Base-by-base conservation (phyloP, 164 flowering plant species). In the Paratinospora sagittata region DNA sequence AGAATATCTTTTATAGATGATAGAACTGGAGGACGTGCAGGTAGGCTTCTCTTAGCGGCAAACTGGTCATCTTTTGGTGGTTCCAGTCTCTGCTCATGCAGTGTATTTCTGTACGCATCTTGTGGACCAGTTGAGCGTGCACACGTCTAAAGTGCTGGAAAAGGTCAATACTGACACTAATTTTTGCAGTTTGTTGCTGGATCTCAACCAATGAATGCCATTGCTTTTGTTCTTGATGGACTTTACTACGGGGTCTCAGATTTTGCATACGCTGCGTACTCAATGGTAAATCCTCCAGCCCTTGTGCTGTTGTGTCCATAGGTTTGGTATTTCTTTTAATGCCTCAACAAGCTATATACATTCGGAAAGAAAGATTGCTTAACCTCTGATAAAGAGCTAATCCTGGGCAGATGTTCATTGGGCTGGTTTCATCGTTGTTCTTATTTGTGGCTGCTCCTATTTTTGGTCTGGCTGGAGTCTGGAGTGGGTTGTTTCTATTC, bases 191-290 rank as follows among this genome's bases (percentile, higher is more conserved):
- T 91, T 87, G 99, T 95, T 79, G 97, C 95, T 75, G 98, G 90
- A 73, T 86, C 97, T 71, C 99, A 95, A 75, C 98, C 98, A 67
- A 72, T 95, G 72, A 95, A 92, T 82, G 99, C 99, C 41, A 70
- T 95, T 66, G 99, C 99, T 24, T 95, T 95, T 83, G 96, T 95
- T 74, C 64, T 92, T 79, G 99, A 95, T 79, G 99, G 99, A 65
- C 89, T 95, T 30, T 95, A 95, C 70, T 95, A 95, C 78, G 99
- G 99, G 45, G 95, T 89, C 78, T 93, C 99, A 49, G 99, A 95
- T 81, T 95, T 89, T 72, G 86, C 80, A 72, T 92, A 82, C 87
- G 97, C 99, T 67, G 93, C 99, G 61, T 90, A 88, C 81, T 92
- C 99, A 36, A 92, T 89, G 98, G 99, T 95, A 85, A 8, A 10